Evolutionary conservation across 345 rosid genomes (phyloP), one percentile per base, ranked within the genome.

Genomic region (Hypericum androsaemum): DNA sequence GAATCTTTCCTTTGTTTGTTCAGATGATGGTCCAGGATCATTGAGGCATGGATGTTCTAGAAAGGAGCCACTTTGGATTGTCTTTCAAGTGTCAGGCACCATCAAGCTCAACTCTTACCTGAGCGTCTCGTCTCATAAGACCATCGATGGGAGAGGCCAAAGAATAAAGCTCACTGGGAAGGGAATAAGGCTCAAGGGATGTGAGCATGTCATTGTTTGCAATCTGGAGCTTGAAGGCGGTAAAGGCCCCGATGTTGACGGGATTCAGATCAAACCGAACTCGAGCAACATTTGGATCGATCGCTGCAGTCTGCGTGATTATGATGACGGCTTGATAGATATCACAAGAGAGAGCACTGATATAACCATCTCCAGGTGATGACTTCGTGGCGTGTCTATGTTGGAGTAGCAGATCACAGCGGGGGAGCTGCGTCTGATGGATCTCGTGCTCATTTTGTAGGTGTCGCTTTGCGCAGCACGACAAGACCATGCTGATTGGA

Each of bases 281-380:
- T 81, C 97, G 6, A 80, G 74, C 60, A 81, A 76, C 64, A 80
- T 88, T 48, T 94, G 99, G 95, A 82, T 88, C 36, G 97, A 88
- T 56, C 81, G 95, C 6, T 88, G 97, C 66, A 88, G 79, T 75
- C 94, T 94, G 52, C 73, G 80, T 61, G 83, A 86, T 72, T 94
- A 75, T 56, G 71, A 83, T 41, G 99, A 94, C 61, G 99, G 95
- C 17, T 68, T 94, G 62, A 94, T 94, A 54, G 99, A 94, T 70
- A 83, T 94, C 70, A 94, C 95, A 17, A 72, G 95, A 61, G 87
- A 72, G 67, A 94, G 97, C 77, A 94, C 99, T 1, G 89, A 94
- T 50, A 79, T 86, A 55, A 88, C 95, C 32, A 55, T 94, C 62
- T 94, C 99, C 0, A 83, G 99, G 97, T 80, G 66, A 52, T 50